A percentile compares a stretch with the other conserved stretches of the same genome.
Conservation (phyloP, 2,329 filamentous ascomycete species). For the Aureobasidium sp. region DNA sequence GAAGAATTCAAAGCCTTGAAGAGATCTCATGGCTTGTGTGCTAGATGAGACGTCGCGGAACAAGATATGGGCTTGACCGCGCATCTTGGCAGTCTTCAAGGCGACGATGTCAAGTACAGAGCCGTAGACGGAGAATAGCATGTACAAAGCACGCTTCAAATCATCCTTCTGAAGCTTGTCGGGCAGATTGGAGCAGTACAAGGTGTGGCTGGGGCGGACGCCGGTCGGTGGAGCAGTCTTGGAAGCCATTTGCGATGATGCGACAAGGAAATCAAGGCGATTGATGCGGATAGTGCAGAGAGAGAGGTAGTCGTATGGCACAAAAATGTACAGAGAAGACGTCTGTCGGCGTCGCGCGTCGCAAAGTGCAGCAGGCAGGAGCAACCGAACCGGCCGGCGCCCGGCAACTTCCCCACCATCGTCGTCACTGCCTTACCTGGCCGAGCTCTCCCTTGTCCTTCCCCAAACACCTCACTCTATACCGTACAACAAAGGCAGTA, state of each 20-base stretch:
- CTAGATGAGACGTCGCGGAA: constrained; percentile 87
- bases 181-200: constrained; percentile 85
- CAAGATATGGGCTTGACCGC: constrained; percentile 88
- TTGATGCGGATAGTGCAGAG: not conserved
- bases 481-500: constrained; percentile 62
- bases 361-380: not conserved
- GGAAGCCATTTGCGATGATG: not conserved
- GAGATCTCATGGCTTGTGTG: constrained; percentile 83
- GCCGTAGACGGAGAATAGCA: constrained; percentile 89
- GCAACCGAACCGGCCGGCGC: not conserved
- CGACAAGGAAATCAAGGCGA: not conserved
- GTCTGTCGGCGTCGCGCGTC: not conserved
- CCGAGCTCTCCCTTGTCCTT: not conserved
- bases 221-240: not conserved
- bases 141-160: constrained; percentile 79
- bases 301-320: not conserved
- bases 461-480: not conserved
- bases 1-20: constrained; percentile 81
- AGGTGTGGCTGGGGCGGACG: constrained; percentile 41
- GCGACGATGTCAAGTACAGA: constrained; percentile 87
- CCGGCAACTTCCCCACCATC: not conserved
- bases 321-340: not conserved
- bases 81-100: constrained; percentile 84
- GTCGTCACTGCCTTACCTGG: constrained; percentile 9
- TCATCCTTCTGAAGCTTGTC: constrained; percentile 87